phyloP scores from a whole-genome alignment of 2,329 filamentous ascomycete genomes.

The Fusarium sp. region DNA sequence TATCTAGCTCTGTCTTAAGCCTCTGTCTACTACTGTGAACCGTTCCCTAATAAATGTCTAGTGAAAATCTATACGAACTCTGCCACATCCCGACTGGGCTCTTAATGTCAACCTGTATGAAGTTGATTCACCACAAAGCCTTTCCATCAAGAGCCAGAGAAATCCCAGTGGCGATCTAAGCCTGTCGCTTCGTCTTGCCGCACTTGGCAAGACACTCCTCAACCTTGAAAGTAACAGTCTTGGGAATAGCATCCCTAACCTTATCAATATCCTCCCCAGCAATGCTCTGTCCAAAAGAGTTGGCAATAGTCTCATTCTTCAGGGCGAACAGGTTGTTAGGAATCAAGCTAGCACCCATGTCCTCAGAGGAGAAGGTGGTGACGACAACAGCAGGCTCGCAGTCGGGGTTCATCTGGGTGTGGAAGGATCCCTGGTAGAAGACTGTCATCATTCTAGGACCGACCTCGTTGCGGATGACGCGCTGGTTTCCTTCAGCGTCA shows the following conservation, averaged over 20 bases:
- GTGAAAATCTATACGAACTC: background rate
- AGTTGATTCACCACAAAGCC: background rate
- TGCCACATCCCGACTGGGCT: background rate
- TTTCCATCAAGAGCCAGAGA: background rate
- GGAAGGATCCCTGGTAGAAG: slow-evolving; percentile 66
- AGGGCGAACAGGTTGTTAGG: slow-evolving; percentile 63
- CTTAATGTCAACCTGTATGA: too few relatives aligned
- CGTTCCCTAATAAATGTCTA: background rate
- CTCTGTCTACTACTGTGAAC: background rate
- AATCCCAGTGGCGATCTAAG: background rate
- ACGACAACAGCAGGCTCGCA: slow-evolving; percentile 63
- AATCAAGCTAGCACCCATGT: slow-evolving; percentile 62
- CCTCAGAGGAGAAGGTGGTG: slow-evolving; percentile 63
- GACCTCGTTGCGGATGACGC: slow-evolving; percentile 58
- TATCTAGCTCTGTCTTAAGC: background rate
- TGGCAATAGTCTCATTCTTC: slow-evolving; percentile 56
- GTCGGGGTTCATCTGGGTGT: slow-evolving; percentile 68
- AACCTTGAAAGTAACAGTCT: slow-evolving; percentile 62
- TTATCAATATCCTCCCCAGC: slow-evolving; percentile 59
- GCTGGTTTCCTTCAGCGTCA: slow-evolving; percentile 48
- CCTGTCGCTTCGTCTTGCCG: slow-evolving; percentile 54
- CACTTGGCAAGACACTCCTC: slow-evolving; percentile 60
- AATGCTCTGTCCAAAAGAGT: slow-evolving; percentile 60
- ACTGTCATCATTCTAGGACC: slow-evolving; percentile 60
- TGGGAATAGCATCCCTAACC: slow-evolving; percentile 56